Percentiles rank a stretch among this genome's conserved stretches.
Conservation (phyloP, 2,329 filamentous ascomycete species). For the Aureobasidium sp. region DNA sequence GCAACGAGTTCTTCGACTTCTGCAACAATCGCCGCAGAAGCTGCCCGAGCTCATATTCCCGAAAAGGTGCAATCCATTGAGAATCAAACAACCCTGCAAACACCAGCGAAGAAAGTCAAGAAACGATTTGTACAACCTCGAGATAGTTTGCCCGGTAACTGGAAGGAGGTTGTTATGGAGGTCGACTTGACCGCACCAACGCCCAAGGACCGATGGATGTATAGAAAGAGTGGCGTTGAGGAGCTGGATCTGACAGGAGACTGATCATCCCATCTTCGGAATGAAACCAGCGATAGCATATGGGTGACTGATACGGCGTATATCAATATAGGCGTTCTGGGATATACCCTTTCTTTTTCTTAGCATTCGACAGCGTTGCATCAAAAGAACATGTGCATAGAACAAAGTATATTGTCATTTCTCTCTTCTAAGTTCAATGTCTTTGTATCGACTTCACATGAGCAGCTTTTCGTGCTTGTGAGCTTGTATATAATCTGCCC, state of each 20-base stretch:
- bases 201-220: conserved; percentile 15
- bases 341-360: neutral
- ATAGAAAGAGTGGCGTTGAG: conserved; percentile 27
- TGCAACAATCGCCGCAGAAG: neutral
- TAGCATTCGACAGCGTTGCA: neutral
- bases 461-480: too few species aligned
- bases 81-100: neutral
- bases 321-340: neutral
- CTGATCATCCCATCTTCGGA: neutral
- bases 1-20: neutral
- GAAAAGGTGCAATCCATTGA: neutral
- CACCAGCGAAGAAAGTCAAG: conserved; percentile 13
- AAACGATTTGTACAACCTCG: conserved; percentile 23
- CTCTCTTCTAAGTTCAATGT: too few species aligned
- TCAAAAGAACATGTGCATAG: too few species aligned
- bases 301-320: too few species aligned
- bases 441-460: too few species aligned
- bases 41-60: neutral
- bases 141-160: conserved; percentile 24
- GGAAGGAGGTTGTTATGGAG: conserved; percentile 23
- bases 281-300: too few species aligned
- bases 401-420: too few species aligned
- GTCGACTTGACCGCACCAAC: conserved; percentile 14
- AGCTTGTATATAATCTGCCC: too few species aligned
- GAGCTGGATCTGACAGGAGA: conserved; percentile 25